A percentile compares a stretch with the other conserved stretches of the same genome.
Conservation (phyloP, 352 stramenopile species). For the Pythium utonaiense region DNA sequence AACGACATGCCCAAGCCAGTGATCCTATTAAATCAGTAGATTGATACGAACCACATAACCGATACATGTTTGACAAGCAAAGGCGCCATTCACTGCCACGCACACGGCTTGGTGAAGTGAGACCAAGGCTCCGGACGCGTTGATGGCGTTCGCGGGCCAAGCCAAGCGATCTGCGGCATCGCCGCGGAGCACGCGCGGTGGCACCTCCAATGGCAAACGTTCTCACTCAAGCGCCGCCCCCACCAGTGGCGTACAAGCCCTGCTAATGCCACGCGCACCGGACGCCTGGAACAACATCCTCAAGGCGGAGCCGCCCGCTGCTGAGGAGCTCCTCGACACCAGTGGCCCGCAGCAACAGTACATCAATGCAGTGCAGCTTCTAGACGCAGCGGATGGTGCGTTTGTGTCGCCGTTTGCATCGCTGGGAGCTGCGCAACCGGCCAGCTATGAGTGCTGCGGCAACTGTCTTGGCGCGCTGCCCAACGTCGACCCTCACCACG, state of each 20-base stretch:
- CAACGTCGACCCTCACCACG: not conserved
- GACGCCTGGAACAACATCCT: slow-evolving; percentile 2
- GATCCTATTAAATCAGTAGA: too few species aligned
- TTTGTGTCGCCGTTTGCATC: not conserved
- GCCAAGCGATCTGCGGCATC: too few species aligned
- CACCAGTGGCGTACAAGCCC: not conserved
- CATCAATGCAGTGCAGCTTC: not conserved
- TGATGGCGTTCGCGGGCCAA: not conserved
- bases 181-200: too few species aligned
- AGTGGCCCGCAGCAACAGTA: not conserved
- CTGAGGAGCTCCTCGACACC: not conserved
- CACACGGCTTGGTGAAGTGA: too few species aligned
- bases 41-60: not conserved
- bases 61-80: not conserved
- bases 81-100: not conserved
- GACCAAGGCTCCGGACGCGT: not conserved
- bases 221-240: not conserved
- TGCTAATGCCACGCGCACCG: not conserved
- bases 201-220: not conserved
- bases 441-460: slow-evolving; percentile 1
- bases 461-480: not conserved
- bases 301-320: not conserved
- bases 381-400: not conserved
- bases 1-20: too few species aligned
- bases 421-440: not conserved